Percentiles rank a stretch among this genome's conserved stretches.
These are phyloP conservation scores for Tylopilus sp. DNA, from an alignment of 768 basidiomycete species.

Conservation along the genomic window DNA sequence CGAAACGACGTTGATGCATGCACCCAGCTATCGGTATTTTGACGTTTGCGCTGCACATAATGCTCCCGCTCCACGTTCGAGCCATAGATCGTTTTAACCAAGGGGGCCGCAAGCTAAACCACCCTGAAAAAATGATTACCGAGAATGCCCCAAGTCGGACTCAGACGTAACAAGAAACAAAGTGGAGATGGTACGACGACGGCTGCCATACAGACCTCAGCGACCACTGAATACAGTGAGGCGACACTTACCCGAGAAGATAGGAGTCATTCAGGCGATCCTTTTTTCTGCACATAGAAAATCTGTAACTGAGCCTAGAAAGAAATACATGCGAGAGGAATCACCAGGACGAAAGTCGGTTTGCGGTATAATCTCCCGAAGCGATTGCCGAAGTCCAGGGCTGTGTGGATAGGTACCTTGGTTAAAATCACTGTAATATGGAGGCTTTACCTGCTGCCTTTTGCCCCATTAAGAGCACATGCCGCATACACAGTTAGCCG, in stretches of 20 bases:
- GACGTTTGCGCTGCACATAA: no score
- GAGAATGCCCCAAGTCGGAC: no score
- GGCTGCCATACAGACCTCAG: conserved; percentile 14
- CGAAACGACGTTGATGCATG: no score
- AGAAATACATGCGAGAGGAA: conserved; percentile 3
- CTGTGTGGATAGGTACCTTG: no score
- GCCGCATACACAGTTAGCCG: no score
- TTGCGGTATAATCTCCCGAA: conserved; percentile 13
- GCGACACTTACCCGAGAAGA: conserved; percentile 4
- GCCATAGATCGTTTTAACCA: conserved; percentile 24
- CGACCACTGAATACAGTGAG: conserved; percentile 19
- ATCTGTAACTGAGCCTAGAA: conserved; percentile 9
- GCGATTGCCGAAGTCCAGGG: background rate
- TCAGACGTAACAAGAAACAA: background rate
- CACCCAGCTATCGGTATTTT: no score
- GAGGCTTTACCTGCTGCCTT: no score
- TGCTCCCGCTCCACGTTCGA: conserved; percentile 23
- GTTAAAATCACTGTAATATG: no score
- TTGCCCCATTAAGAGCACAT: no score
- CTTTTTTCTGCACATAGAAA: conserved; percentile 12
- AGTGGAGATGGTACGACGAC: background rate
- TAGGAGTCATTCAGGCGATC: conserved; percentile 13
- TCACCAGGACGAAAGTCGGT: conserved; percentile 9
- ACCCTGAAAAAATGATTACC: conserved; percentile 24
- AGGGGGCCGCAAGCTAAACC: conserved; percentile 11